Base-by-base conservation (phyloP, 2,329 filamentous ascomycete species). In the Xylariales sp. region DNA sequence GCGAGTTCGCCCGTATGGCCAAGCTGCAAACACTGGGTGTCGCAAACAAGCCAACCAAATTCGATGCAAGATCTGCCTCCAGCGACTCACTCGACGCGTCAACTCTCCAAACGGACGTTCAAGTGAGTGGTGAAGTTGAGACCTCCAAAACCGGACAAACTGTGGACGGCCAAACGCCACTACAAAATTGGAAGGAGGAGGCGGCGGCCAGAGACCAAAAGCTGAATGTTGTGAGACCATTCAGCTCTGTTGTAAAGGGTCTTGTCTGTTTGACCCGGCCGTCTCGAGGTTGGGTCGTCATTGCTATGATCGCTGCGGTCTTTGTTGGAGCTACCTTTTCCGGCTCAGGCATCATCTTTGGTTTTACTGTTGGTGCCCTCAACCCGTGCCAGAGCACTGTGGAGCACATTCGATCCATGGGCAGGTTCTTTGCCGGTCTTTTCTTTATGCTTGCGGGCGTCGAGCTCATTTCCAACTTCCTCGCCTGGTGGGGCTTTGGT, bases 1-100 rank as follows among this genome's bases (percentile, higher is more conserved):
- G 37, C 16, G 12, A 18, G 5, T 91, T 90, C 51, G 74, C 72
- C 37, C 71, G 73, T 3, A 71, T 90, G 6, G 85, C 88, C 2
- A 68, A 74, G 43, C 78, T 79, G 1, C 80, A 84, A 47, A 65
- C 72, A 22, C 62, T 82, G 4, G 70, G 69, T 0, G 66, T 78
- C 6, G 24, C 18, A 15, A 28, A 14, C 9, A n/a, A n/a, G 1
- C 14, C 19, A 5, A 19, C 35, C 16, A 15, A 24, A 3, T 9
- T 11, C 8, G 19, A 19, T 7, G 10, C 19, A n/a, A 21, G 33
- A 3, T 35, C 33, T 1, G 24, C 18, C 10, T 15, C 18, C 14
- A 71, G 69, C 18, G 14, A 25, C n/a, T 69, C 69, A 4, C 57
- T 65, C 1, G 54, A 57, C 3, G 56, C 63, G 5, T 49, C 50